phyloP scores from a whole-genome alignment of 139 green algal genomes.

The Tetraselmis striata region DNA sequence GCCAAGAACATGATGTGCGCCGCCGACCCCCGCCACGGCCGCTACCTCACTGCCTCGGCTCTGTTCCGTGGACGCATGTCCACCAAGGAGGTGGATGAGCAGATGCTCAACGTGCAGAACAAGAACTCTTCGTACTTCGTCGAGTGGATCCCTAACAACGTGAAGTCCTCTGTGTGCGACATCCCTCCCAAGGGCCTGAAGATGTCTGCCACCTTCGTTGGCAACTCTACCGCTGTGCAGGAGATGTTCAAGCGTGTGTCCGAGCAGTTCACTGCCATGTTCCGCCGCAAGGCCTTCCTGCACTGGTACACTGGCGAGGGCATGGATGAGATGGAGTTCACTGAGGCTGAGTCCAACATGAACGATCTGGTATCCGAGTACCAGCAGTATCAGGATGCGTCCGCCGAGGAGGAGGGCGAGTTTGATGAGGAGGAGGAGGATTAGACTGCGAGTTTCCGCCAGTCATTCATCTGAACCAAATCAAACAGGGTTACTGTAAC shows the following conservation, averaged over 20 bases:
- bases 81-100: slow-evolving; percentile 86
- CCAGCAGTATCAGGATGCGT: slow-evolving; percentile 81
- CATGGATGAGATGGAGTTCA: slow-evolving; percentile 99
- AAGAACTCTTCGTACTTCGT: slow-evolving; percentile 97
- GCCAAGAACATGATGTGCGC: slow-evolving; percentile 99
- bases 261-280: slow-evolving; percentile 97
- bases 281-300: slow-evolving; percentile 94
- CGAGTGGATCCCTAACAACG: slow-evolving; percentile 99
- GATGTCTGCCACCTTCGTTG: slow-evolving; percentile 93
- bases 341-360: slow-evolving; percentile 89
- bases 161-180: slow-evolving; percentile 94
- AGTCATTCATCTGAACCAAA: no score
- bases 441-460: no score
- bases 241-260: slow-evolving; percentile 89
- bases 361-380: slow-evolving; percentile 87
- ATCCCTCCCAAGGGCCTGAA: slow-evolving; percentile 93
- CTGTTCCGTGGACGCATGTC: slow-evolving; percentile 80
- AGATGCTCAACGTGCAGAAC: slow-evolving; percentile 98
- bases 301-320: slow-evolving; percentile 96
- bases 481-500: no score
- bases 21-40: slow-evolving; percentile 88
- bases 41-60: slow-evolving; percentile 88
- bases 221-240: slow-evolving; percentile 94
- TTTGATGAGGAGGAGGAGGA: slow-evolving; percentile 32
- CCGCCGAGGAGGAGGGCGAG: slow-evolving; percentile 43